Evolutionary conservation across 176 grass and related monocot species (phyloP).

Genomic region (Avena eriantha): DNA sequence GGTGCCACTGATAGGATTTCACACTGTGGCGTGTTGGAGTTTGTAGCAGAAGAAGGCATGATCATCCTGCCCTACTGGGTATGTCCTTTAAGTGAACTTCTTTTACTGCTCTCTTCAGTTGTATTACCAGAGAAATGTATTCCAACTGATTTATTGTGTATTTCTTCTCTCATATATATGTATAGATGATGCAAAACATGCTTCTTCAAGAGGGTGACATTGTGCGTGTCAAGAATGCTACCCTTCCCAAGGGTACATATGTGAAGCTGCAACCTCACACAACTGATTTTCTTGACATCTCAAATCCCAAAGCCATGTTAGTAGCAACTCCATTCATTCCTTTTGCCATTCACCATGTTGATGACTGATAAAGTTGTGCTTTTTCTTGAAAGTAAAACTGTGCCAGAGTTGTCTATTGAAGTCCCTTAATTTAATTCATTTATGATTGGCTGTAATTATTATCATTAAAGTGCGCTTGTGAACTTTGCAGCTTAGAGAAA

Average conservation of each 20-base stretch:
- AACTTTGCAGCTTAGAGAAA: constrained; percentile 70
- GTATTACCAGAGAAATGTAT: constrained; percentile 34
- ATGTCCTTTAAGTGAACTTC: constrained; percentile 14
- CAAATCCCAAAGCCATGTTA: constrained; percentile 90
- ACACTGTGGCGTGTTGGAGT: constrained; percentile 92
- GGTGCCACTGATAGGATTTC: constrained; percentile 68
- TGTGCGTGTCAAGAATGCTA: constrained; percentile 69
- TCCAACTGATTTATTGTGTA: neutral
- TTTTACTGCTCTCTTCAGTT: constrained; percentile 11
- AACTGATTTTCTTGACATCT: constrained; percentile 80
- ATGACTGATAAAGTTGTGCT: constrained; percentile 30
- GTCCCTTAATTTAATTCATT: constrained; percentile 7
- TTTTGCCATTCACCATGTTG: constrained; percentile 52
- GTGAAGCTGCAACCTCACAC: constrained; percentile 94
- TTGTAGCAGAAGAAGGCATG: constrained; percentile 96
- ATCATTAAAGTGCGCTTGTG: constrained; percentile 12
- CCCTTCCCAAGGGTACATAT: constrained; percentile 83
- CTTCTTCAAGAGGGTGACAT: constrained; percentile 86
- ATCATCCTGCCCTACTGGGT: constrained; percentile 98
- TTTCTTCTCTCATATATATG: constrained; percentile 32
- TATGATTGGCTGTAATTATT: neutral
- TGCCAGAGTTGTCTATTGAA: neutral
- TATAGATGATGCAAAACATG: constrained; percentile 99
- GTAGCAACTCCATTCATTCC: constrained; percentile 21
- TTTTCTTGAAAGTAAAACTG: neutral